Percentiles rank a stretch among this genome's conserved stretches.
Conservation (phyloP, 2,329 filamentous ascomycete species). For the Elsinoe fawcettii region DNA sequence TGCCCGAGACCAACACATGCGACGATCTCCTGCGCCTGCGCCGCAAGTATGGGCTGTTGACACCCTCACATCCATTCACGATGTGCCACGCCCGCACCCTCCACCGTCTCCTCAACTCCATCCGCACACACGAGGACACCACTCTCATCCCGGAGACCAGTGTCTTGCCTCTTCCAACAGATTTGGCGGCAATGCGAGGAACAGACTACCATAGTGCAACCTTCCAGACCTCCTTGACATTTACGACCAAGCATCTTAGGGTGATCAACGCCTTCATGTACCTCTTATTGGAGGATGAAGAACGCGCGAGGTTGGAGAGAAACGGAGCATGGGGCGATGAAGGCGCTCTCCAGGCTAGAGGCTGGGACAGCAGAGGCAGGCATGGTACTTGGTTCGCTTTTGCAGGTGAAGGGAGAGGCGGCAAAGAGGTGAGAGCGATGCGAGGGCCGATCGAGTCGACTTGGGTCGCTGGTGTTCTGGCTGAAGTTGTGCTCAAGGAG, state of each 20-base stretch:
- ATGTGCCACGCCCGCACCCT: conserved; percentile 31
- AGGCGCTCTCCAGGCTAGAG: conserved; percentile 14
- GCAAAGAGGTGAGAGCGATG: conserved; percentile 14
- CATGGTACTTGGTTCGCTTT: conserved; percentile 18
- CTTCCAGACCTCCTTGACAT: conserved; percentile 21
- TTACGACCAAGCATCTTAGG: conserved; percentile 24
- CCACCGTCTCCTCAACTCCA: conserved; percentile 31
- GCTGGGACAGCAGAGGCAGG: conserved; percentile 17
- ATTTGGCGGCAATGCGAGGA: conserved; percentile 19
- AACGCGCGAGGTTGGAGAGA: conserved; percentile 24
- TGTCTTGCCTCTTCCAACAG: conserved; percentile 18
- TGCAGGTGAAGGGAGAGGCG: conserved; percentile 5
- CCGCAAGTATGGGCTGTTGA: conserved; percentile 29
- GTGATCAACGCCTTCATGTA: conserved; percentile 28
- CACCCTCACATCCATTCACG: conserved; percentile 27
- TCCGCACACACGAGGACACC: conserved; percentile 21
- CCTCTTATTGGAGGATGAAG: conserved; percentile 24
- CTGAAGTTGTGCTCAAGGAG: conserved; percentile 19
- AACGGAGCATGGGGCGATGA: conserved; percentile 22
- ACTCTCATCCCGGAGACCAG: conserved; percentile 25
- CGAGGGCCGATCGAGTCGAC: conserved; percentile 17
- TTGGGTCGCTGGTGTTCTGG: conserved; percentile 19
- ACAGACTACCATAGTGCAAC: conserved; percentile 17
- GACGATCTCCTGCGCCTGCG: conserved; percentile 21
- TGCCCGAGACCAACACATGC: neutral